Base-by-base conservation (phyloP, 345 rosid species). In the Salix koriyanagi region DNA sequence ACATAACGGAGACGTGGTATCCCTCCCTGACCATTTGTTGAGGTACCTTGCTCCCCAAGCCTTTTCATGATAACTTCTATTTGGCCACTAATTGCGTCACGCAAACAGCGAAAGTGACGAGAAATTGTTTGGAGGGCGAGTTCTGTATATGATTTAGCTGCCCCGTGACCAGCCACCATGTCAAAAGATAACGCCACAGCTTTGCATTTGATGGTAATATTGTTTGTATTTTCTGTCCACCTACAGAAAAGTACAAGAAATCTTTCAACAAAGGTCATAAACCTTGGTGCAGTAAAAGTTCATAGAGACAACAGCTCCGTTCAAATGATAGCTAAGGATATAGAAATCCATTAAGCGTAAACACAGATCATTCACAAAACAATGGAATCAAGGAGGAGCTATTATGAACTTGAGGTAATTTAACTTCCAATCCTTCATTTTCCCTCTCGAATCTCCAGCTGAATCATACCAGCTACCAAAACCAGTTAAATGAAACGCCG, bases 91-190 rank as follows among this genome's bases (percentile, higher is more conserved):
- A 96, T 89, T 25, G 94, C 91, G 50, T 96, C 98, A 8, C 86
- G 87, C 85, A 96, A 77, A 83, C 89, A 83, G 4, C 97, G 89
- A 37, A 93, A 93, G 73, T 93, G 97, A 18, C 89, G 83, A 48
- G 98, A 93, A 78, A 96, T 96, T 75, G 92, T 89, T 69, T 90
- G 94, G n/a, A 91, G 85, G 34, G 97, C 94, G 0, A 96, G 94
- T 0, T 91, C 90, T 9, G 96, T 91, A 84, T 93, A 93, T 13
- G 97, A 86, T 86, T 91, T 91, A 66, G 99, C 97, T 41, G 98
- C 91, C 65, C 96, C 92, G 32, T 71, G 73, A 37, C 99, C 97
- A n/a, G 89, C 88, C 46, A 86, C 84, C 77, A 83, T 71, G 81
- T 95, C 97, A 65, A 95, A 95, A 7, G 96, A 91, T 5, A 96